Evolutionary conservation across 139 green algal species (phyloP), one percentile per base, ranked within the genome.

Genomic region (Picochlorum sp.): DNA sequence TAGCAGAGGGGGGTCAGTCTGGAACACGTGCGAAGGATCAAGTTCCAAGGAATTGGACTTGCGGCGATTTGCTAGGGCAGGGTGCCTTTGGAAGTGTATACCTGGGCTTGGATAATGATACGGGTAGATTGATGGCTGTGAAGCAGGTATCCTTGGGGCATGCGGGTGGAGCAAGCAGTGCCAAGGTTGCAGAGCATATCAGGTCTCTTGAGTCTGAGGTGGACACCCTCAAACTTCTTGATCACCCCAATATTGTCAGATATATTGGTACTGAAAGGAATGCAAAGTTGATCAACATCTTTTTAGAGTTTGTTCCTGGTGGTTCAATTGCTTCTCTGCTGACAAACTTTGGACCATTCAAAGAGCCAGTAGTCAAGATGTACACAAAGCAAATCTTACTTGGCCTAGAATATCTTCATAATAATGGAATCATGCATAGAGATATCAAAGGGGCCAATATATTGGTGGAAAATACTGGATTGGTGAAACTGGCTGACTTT

Each of bases 381-480:
- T 93, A 89, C 72, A 85, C 82, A 30, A 75, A 77, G 34, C 84
- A 93, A 70, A 78, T 92, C n/a, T 54, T 93, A 65, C 34, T 65
- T 24, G 93, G 90, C 13, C 73, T 98, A 58, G 86, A 90, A 71
- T 98, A 96, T 77, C 84, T 98, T 57, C 93, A 98, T 74, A 50
- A 75, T 52, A 73, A 89, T 60, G 75, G 83, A 46, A 86, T 94
- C 64, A 91, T 96, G 73, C 92, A 98, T 75, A 77, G 92, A 3
- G 91, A 97, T 70, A 89, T 98, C 77, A 97, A 96, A 84, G 80
- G 92, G 38, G 92, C 90, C 62, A 98, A 98, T 80, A 94, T 97
- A 65, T 77, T 98, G 58, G 85, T 97, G 13, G 88, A 96, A 79
- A 86, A 87, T 58, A 74, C 77, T 13, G 90, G 90, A 45, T 75